Conservation (phyloP, 2,329 filamentous ascomycete species). For the Ophiostoma piceae region DNA sequence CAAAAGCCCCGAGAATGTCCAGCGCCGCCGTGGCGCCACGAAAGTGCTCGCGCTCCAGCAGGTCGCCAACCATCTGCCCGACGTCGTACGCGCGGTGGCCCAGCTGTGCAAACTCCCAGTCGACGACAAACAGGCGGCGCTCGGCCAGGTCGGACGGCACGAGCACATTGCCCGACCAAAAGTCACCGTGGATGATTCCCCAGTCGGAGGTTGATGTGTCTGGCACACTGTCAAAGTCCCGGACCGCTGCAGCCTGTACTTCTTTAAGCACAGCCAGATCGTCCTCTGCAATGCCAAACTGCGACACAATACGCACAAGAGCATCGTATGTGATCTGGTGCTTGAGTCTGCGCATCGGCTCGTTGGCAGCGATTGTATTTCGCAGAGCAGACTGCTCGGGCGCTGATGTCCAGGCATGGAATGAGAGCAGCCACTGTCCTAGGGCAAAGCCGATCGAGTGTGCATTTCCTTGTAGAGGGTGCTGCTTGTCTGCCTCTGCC, state of each 20-base stretch:
- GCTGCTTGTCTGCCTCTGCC: too few relatives aligned
- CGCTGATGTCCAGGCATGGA: neutral
- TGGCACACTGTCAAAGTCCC: too few relatives aligned
- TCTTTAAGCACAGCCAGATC: too few relatives aligned
- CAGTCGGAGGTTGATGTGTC: too few relatives aligned
- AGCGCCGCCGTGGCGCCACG: neutral
- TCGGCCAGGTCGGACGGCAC: neutral
- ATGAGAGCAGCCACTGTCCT: neutral
- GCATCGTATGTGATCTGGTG: too few relatives aligned
- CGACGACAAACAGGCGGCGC: neutral
- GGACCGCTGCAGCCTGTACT: too few relatives aligned
- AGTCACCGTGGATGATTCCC: too few relatives aligned
- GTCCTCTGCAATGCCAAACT: too few relatives aligned
- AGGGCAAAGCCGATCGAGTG: neutral
- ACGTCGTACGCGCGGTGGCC: neutral
- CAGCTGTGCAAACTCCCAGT: neutral
- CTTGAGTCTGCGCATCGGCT: slow-evolving; percentile 15
- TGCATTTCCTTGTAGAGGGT: neutral
- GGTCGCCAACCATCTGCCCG: neutral
- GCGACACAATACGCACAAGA: too few relatives aligned
- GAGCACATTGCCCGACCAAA: neutral
- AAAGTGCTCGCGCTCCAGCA: neutral
- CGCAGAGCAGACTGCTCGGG: slow-evolving; percentile 26
- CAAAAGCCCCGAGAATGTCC: neutral
- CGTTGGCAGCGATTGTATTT: slow-evolving; percentile 31